Base-by-base conservation (phyloP, 495 filamentous ascomycete species). In the Xylaria scruposa region DNA sequence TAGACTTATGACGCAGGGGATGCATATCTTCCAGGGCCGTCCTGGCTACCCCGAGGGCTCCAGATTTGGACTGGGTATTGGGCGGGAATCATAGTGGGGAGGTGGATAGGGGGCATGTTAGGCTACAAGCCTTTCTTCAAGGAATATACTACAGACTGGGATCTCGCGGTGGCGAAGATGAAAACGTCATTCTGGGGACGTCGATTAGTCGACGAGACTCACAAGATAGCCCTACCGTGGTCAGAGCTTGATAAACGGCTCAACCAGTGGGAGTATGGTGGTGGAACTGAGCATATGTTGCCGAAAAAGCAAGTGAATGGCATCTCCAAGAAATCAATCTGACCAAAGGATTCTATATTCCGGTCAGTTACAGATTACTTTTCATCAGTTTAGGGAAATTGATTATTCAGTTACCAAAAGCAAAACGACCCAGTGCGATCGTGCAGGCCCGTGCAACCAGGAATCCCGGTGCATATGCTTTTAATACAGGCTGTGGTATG, bases 61-160 rank as follows among this genome's bases (percentile, higher is more conserved):
- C 53, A 56, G 31, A 56, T 56, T 12, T 56, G 24, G 53, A 53
- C 80, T 26, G 76, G 72, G n/a, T 80, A 78, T 60, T 81, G 76
- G 74, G 70, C 60, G 29, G 70, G 80, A 19, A 76, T 85, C 4
- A 67, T 83, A 26, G 38, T 85, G 13, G 83, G 83, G n/a, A 70
- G 83, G 0, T 85, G 83, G 82, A 68, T 85, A 26, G 83, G 82
- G 6, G 78, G 79, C 12, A 42, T 84, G 3, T 71, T 85, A 0
- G 83, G 83, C 4, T 85, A 85, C 70, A 77, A 80, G 72, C 83
- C 83, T 0, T 85, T 80, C 60, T 82, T 80, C 68, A 73, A 65
- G 2, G 79, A 85, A 66, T 84, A 79, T 69, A 85, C 83, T 0
- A 83, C 78, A 0, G 83, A 85, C 64, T 85, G 81, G 83, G 81